Conservation (phyloP, 495 filamentous ascomycete species). For the Penicillium chermesinum region DNA sequence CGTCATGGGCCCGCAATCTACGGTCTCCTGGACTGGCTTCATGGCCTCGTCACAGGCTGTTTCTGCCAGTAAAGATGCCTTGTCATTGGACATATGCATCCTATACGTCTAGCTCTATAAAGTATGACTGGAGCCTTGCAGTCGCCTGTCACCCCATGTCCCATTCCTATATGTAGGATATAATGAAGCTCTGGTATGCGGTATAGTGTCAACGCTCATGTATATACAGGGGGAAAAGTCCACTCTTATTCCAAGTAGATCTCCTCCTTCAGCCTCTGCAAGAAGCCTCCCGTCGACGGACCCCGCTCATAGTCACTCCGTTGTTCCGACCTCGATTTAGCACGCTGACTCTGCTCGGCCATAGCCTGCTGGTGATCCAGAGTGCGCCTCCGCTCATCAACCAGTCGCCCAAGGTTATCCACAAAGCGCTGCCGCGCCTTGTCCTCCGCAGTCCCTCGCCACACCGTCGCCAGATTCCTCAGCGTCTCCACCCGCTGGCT, state of each 20-base stretch:
- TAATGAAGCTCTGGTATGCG: neutral
- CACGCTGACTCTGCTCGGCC: conserved; percentile 30
- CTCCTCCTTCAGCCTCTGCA: conserved; percentile 74
- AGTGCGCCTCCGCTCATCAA: conserved; percentile 52
- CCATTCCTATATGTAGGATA: too few species aligned
- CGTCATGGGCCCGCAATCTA: too few species aligned
- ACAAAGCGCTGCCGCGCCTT: conserved; percentile 77
- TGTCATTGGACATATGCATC: too few species aligned
- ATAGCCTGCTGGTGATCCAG: conserved; percentile 51
- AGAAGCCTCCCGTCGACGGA: conserved; percentile 64
- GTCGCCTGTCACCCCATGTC: too few species aligned
- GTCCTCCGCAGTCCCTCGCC: conserved; percentile 92
- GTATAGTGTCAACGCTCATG: neutral
- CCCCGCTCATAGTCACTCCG: conserved; percentile 38
- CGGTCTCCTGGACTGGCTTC: too few species aligned
- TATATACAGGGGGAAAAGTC: neutral
- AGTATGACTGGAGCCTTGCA: too few species aligned
- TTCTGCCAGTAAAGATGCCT: too few species aligned
- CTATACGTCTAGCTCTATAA: too few species aligned
- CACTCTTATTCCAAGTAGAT: conserved; percentile 50
- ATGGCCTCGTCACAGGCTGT: too few species aligned
- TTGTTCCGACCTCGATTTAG: conserved; percentile 22
- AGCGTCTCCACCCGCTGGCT: conserved; percentile 65
- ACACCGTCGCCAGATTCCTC: conserved; percentile 66
- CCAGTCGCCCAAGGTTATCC: conserved; percentile 61